phyloP scores from a whole-genome alignment of 768 basidiomycete species.

The Lentinula raphanica region DNA sequence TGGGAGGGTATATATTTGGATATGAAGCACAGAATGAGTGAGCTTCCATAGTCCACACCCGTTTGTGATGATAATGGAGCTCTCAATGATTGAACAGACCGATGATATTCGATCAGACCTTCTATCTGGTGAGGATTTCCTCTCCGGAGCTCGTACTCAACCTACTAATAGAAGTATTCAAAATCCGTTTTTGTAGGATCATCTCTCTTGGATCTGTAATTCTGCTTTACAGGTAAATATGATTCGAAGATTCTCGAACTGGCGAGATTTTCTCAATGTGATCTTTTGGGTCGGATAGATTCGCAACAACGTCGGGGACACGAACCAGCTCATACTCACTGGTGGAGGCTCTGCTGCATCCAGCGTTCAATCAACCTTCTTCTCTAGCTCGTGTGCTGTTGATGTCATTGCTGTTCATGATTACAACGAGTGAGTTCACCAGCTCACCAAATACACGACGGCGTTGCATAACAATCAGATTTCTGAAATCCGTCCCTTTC shows the following conservation, averaged over 20 bases:
- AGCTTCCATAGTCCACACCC: no score
- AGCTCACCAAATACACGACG: no score
- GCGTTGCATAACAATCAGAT: no score
- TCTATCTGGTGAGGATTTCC: conserved; percentile 12
- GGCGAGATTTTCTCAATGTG: background rate
- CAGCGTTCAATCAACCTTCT: conserved; percentile 20
- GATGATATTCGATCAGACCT: conserved; percentile 22
- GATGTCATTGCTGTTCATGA: conserved; percentile 34
- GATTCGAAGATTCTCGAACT: no score
- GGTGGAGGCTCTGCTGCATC: conserved; percentile 21
- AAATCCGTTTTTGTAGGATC: no score
- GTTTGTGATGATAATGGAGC: no score
- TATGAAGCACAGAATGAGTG: conserved; percentile 34
- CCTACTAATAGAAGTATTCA: no score
- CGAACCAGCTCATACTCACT: conserved; percentile 21
- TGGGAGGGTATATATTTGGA: conserved; percentile 31
- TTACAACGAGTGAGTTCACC: conserved; percentile 27
- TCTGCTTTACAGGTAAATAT: conserved; percentile 16
- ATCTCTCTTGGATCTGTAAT: conserved; percentile 19
- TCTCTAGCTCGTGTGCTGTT: conserved; percentile 20
- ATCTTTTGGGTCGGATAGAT: conserved; percentile 12
- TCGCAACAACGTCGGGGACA: conserved; percentile 20
- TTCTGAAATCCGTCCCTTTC: background rate
- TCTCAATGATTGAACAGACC: conserved; percentile 13
- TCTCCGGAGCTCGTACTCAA: background rate